These are phyloP conservation scores for Creolimax fragrantissima DNA, from an alignment of 78 protist genomes.

Conservation along the genomic window DNA sequence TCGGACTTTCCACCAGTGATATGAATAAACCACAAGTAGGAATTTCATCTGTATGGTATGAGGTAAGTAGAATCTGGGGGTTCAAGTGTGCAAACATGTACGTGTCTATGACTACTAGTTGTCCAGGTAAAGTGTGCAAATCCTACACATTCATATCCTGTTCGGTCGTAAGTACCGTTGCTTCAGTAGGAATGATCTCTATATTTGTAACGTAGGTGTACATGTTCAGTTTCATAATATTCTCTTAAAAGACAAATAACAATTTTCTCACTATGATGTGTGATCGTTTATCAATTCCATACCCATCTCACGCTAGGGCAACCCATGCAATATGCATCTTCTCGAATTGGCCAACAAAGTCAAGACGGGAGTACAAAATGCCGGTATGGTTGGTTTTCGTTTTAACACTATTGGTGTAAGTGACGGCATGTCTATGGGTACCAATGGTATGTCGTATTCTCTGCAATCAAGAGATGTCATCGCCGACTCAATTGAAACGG, in stretches of 20 bases:
- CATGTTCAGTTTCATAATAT: too few species aligned
- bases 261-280: too few species aligned
- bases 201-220: too few species aligned
- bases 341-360: conserved; percentile 29
- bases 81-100: too few species aligned
- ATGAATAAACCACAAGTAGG: conserved; percentile 60
- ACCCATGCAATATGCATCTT: conserved; percentile 63
- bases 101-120: too few species aligned
- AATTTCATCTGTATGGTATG: conserved; percentile 62
- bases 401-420: conserved; percentile 70
- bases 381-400: conserved; percentile 55
- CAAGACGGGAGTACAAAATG: conserved; percentile 30
- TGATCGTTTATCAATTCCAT: too few species aligned
- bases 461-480: conserved; percentile 50
- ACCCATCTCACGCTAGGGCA: neutral
- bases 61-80: conserved; percentile 39
- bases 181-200: too few species aligned
- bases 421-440: conserved; percentile 69
- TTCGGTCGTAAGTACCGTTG: too few species aligned
- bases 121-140: too few species aligned
- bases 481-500: conserved; percentile 66
- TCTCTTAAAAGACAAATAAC: too few species aligned
- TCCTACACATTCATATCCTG: too few species aligned
- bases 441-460: conserved; percentile 54
- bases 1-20: conserved; percentile 38